Evolutionary conservation across 2,329 filamentous ascomycete genomes (phyloP).

Genomic region (Colletotrichum brevisporum): DNA sequence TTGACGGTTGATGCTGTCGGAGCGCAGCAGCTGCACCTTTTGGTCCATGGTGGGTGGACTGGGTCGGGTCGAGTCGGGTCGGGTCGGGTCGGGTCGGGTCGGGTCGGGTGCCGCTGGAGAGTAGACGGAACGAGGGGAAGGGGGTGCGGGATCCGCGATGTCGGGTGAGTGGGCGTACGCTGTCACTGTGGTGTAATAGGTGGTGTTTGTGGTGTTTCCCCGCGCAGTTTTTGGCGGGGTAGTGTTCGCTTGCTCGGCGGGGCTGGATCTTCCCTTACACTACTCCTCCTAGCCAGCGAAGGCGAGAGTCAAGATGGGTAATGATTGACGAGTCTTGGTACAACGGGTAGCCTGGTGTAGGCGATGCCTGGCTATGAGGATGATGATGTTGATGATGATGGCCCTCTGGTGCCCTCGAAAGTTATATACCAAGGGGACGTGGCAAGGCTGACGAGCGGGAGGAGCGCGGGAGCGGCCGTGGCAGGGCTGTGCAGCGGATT

Average conservation of each 20-base stretch:
- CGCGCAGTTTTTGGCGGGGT: not conserved
- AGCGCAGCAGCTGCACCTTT: constrained; percentile 28
- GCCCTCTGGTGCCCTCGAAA: not conserved
- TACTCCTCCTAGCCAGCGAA: no score
- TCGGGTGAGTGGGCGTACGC: no score
- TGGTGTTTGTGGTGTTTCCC: not conserved
- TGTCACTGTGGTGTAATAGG: no score
- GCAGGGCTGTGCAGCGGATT: not conserved
- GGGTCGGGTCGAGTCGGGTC: not conserved
- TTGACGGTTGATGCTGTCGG: constrained; percentile 34
- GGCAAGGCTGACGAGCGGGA: constrained; percentile 12
- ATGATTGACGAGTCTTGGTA: no score
- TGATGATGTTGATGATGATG: no score
- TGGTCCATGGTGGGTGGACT: constrained; percentile 30
- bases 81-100: not conserved
- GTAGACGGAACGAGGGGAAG: not conserved
- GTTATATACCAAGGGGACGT: not conserved
- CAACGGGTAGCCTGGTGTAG: no score
- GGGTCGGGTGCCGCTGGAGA: not conserved
- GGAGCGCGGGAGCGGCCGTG: constrained; percentile 30
- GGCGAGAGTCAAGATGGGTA: no score
- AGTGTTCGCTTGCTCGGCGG: not conserved
- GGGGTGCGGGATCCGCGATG: not conserved
- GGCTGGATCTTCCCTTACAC: no score
- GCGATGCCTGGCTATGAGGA: not conserved